Conservation (phyloP, 176 grass and related monocot species). For the Aegilops longissima region DNA sequence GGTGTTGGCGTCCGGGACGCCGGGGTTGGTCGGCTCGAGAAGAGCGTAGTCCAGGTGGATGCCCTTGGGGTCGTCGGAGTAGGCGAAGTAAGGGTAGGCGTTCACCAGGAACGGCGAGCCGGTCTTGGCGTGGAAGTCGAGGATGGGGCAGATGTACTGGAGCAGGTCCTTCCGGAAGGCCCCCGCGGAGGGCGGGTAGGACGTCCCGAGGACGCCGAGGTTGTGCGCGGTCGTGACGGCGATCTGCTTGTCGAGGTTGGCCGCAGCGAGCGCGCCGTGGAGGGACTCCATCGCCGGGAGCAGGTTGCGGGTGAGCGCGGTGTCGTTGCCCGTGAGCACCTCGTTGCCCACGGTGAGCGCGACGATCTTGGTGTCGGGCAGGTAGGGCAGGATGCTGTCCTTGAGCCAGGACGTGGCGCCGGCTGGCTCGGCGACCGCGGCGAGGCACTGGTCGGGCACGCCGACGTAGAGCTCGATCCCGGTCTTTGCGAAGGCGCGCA, state of each 20-base stretch:
- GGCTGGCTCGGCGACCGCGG: constrained; percentile 27
- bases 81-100: constrained; percentile 81
- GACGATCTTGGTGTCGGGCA: constrained; percentile 64
- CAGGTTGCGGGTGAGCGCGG: constrained; percentile 21
- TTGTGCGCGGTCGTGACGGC: constrained; percentile 63
- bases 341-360: constrained; percentile 71
- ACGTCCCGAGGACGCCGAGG: constrained; percentile 49
- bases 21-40: constrained; percentile 38
- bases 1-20: constrained; percentile 50
- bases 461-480: constrained; percentile 69
- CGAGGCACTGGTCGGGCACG: constrained; percentile 55
- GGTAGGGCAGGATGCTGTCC: constrained; percentile 38
- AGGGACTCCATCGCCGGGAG: constrained; percentile 64
- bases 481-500: constrained; percentile 61
- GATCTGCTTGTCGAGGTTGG: constrained; percentile 51
- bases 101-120: constrained; percentile 64
- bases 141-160: constrained; percentile 58
- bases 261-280: constrained; percentile 40
- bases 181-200: constrained; percentile 60
- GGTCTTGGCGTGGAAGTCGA: constrained; percentile 61
- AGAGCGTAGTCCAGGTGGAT: constrained; percentile 59
- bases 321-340: constrained; percentile 66
- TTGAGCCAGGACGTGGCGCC: constrained; percentile 51
- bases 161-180: constrained; percentile 43
- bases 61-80: constrained; percentile 47